These are phyloP conservation scores for Lasiosphaeria miniovina DNA, from an alignment of 495 filamentous ascomycete species.

Conservation along the genomic window DNA sequence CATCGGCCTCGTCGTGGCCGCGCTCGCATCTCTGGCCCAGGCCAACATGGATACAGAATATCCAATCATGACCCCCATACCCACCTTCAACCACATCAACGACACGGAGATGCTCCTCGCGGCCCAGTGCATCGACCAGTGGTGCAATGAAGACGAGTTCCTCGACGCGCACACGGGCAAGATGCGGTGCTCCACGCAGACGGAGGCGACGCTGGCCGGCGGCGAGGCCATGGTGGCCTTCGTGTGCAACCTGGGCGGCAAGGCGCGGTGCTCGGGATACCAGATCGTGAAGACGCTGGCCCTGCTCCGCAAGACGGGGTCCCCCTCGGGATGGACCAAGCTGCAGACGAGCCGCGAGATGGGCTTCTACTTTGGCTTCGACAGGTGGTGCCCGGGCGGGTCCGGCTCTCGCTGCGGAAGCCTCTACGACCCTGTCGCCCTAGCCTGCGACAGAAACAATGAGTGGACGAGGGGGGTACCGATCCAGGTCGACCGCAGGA, in stretches of 20 bases:
- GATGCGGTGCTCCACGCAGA: not conserved
- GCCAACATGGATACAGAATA: too few relatives aligned
- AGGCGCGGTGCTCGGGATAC: not conserved
- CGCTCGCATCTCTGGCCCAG: too few relatives aligned
- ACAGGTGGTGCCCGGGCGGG: not conserved
- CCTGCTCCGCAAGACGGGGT: not conserved
- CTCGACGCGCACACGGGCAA: not conserved
- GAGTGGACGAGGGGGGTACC: too few relatives aligned
- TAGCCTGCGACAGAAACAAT: not conserved
- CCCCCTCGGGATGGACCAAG: not conserved
- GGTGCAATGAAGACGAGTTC: not conserved
- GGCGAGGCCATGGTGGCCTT: not conserved
- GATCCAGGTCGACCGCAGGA: not conserved
- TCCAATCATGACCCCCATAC: not conserved
- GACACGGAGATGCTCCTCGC: not conserved
- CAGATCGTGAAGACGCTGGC: not conserved
- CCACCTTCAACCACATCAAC: not conserved
- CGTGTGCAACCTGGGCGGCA: not conserved
- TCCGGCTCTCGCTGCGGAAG: not conserved
- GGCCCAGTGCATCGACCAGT: not conserved
- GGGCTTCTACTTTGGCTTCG: not conserved
- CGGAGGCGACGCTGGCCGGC: not conserved
- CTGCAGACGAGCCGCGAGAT: not conserved
- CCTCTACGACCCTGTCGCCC: not conserved
- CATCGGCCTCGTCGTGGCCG: too few relatives aligned